phyloP scores from a whole-genome alignment of 2,329 filamentous ascomycete species.

The Xylaria sp. region DNA sequence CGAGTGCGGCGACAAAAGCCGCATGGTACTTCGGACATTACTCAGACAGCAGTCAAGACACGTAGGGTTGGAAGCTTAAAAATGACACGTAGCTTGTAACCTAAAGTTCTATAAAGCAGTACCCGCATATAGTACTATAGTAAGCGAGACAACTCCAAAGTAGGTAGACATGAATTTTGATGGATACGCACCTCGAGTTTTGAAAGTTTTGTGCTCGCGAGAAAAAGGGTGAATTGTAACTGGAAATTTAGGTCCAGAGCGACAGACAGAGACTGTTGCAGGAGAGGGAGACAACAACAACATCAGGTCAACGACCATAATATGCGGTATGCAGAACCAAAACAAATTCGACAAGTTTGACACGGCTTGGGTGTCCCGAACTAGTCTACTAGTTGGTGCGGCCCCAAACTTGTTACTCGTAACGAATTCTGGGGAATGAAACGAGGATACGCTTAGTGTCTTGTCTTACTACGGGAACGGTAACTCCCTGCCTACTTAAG shows the following conservation, averaged over 20 bases:
- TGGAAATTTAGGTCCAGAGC: background rate
- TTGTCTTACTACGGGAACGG: slow-evolving; percentile 8
- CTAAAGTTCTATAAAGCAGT: background rate
- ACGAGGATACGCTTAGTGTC: background rate
- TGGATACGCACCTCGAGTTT: background rate
- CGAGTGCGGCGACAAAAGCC: no score
- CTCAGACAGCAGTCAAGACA: no score
- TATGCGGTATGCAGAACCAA: background rate
- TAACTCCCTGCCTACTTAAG: slow-evolving; percentile 7
- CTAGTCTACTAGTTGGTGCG: background rate
- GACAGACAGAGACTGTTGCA: background rate
- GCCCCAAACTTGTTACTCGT: slow-evolving; percentile 10
- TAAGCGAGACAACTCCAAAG: background rate
- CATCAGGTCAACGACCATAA: background rate
- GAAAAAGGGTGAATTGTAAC: no score
- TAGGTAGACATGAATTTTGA: background rate
- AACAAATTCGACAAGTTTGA: background rate
- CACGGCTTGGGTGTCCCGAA: background rate
- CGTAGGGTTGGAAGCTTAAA: background rate
- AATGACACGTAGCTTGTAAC: background rate
- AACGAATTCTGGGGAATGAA: slow-evolving; percentile 20
- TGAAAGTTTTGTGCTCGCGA: background rate
- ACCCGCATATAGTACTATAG: background rate
- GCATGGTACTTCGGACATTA: no score
- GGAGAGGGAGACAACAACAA: background rate